phyloP scores from a whole-genome alignment of 2,329 filamentous ascomycete species.

The Fusarium denticulatum region DNA sequence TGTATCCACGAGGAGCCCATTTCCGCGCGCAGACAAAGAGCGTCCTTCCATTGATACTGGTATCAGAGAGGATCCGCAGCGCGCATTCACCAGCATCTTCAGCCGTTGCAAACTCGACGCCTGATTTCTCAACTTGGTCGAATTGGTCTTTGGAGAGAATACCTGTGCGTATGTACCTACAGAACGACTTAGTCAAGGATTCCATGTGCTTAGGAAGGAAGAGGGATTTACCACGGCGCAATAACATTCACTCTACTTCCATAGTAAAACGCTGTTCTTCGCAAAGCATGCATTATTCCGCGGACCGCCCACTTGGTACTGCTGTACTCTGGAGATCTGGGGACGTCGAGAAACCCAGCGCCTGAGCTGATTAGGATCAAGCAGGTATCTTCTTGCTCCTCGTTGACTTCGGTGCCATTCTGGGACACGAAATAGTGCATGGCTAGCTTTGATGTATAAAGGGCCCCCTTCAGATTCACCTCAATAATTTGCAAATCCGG shows the following conservation, averaged over 20 bases:
- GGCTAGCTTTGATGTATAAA: not conserved
- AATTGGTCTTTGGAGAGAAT: slow-evolving; percentile 1
- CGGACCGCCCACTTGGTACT: slow-evolving; percentile 11
- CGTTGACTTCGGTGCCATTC: not conserved
- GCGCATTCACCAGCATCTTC: slow-evolving; percentile 6
- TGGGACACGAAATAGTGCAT: slow-evolving; percentile 1
- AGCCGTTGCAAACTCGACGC: not conserved
- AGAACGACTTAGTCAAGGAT: rapidly evolving
- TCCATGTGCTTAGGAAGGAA: not conserved
- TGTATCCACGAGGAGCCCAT: not conserved
- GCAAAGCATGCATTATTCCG: slow-evolving; percentile 6
- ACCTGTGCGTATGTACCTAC: not conserved
- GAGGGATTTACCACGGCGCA: not conserved
- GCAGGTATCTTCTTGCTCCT: not conserved
- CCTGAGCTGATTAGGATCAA: not conserved
- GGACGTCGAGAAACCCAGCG: not conserved
- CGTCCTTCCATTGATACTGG: not conserved
- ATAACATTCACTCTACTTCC: slow-evolving; percentile 1
- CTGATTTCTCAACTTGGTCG: not conserved
- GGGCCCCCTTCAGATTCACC: not conserved
- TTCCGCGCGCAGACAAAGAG: not conserved
- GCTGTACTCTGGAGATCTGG: not conserved
- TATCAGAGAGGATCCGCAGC: not conserved
- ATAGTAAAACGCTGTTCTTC: not conserved
- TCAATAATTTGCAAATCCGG: not conserved